Conservation (phyloP, 202 grass and related monocot species). For the Miscanthus sacchariflorus region DNA sequence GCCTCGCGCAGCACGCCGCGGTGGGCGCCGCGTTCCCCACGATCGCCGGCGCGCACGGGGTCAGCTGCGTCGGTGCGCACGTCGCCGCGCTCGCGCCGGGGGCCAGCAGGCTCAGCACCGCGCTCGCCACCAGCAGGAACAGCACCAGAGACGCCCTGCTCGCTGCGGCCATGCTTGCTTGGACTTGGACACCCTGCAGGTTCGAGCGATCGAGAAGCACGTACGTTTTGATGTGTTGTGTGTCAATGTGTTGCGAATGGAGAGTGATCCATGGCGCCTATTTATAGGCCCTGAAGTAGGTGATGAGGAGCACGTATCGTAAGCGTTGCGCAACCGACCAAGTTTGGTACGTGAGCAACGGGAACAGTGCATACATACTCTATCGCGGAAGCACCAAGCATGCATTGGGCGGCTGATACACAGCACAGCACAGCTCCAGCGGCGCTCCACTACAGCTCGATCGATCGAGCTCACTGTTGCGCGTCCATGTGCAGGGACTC, state of each 20-base stretch:
- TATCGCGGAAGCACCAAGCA: slow-evolving; percentile 1
- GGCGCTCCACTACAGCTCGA: too few species aligned
- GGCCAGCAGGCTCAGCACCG: not conserved
- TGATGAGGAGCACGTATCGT: not conserved
- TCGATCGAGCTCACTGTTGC: too few species aligned
- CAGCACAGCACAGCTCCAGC: not conserved
- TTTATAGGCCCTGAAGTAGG: slow-evolving; percentile 51
- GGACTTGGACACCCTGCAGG: not conserved
- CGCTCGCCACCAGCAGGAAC: slow-evolving; percentile 17
- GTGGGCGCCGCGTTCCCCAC: slow-evolving; percentile 56
- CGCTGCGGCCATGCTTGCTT: slow-evolving; percentile 22
- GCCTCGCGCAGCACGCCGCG: slow-evolving; percentile 69
- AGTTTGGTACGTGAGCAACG: slow-evolving; percentile 19
- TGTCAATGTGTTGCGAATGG: not conserved
- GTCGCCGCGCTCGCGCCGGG: slow-evolving; percentile 35
- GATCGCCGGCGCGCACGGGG: slow-evolving; percentile 71
- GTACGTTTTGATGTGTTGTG: not conserved
- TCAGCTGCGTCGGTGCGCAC: slow-evolving; percentile 73
- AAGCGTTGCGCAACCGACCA: not conserved
- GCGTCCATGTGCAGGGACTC: too few species aligned
- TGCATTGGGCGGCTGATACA: not conserved
- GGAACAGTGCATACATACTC: not conserved
- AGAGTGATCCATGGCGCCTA: not conserved
- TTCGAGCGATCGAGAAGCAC: not conserved
- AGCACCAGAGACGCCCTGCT: slow-evolving; percentile 32